These are phyloP conservation scores for Sarcocystis neurona DNA, from an alignment of 169 alveolate species.

Conservation along the genomic window DNA sequence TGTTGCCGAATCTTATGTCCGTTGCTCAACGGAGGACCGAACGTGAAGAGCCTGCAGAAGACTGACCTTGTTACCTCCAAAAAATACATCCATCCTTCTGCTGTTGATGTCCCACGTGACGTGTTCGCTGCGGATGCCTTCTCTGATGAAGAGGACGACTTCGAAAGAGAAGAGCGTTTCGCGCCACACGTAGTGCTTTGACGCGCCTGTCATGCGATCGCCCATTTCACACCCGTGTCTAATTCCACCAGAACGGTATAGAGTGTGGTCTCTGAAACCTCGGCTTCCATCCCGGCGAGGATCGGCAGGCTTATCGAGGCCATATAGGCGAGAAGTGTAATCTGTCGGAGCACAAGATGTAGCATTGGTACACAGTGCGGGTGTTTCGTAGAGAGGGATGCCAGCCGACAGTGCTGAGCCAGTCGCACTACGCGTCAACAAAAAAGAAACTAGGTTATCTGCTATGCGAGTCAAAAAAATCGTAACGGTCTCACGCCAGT, in stretches of 20 bases:
- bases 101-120: slow-evolving; percentile 11
- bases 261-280: background rate
- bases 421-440: too few relatives aligned
- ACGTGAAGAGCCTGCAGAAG: too few relatives aligned
- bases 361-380: background rate
- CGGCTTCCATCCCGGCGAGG: slow-evolving; percentile 16
- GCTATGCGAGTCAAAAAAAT: too few relatives aligned
- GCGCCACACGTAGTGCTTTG: slow-evolving; percentile 22
- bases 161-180: background rate
- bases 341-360: background rate
- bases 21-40: too few relatives aligned
- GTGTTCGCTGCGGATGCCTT: slow-evolving; percentile 7
- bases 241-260: background rate
- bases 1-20: too few relatives aligned
- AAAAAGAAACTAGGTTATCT: too few relatives aligned
- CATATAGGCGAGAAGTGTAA: background rate
- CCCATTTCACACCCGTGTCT: slow-evolving; percentile 24
- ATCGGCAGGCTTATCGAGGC: background rate
- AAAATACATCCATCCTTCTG: background rate
- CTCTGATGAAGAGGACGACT: background rate
- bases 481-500: too few relatives aligned
- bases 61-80: background rate
- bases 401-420: too few relatives aligned
- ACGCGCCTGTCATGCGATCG: background rate
- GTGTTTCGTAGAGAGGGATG: too few relatives aligned